Evolutionary conservation across 345 rosid genomes (phyloP).

Genomic region (Salix koriyanagi): DNA sequence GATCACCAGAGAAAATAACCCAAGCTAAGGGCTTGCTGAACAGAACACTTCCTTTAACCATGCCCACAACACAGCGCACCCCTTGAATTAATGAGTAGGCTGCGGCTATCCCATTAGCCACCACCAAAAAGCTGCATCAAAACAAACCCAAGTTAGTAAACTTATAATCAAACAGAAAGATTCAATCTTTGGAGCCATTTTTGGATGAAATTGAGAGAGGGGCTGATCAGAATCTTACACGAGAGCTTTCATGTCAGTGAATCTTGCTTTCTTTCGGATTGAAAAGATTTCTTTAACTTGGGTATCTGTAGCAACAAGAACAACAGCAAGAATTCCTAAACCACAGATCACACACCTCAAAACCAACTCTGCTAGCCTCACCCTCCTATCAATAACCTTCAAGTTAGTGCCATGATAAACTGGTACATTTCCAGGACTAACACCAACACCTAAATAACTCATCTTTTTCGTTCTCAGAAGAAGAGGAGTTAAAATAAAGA

Average conservation of each 20-base stretch:
- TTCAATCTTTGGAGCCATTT: not conserved
- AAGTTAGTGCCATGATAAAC: constrained; percentile 44
- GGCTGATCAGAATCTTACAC: constrained; percentile 46
- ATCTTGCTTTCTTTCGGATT: constrained; percentile 64
- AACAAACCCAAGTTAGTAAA: not conserved
- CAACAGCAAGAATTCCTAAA: constrained; percentile 50
- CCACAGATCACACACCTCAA: constrained; percentile 64
- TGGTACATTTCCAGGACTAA: constrained; percentile 60
- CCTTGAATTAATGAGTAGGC: constrained; percentile 69
- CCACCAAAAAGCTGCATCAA: constrained; percentile 66
- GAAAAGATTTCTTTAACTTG: constrained; percentile 71
- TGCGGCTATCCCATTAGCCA: constrained; percentile 64
- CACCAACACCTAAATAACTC: constrained; percentile 62
- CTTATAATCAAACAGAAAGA: not conserved
- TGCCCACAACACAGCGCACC: constrained; percentile 64
- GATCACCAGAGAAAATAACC: constrained; percentile 84
- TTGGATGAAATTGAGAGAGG: not conserved
- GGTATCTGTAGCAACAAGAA: constrained; percentile 66
- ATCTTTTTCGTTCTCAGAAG: constrained; percentile 22
- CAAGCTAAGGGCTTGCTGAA: constrained; percentile 76
- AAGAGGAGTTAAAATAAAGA: not conserved
- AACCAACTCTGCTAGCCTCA: constrained; percentile 65
- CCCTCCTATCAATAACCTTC: constrained; percentile 63
- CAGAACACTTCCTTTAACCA: constrained; percentile 59
- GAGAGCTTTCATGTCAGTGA: constrained; percentile 89